phyloP scores from a whole-genome alignment of 331 rosid genomes.

The Pyrus hybrid region DNA sequence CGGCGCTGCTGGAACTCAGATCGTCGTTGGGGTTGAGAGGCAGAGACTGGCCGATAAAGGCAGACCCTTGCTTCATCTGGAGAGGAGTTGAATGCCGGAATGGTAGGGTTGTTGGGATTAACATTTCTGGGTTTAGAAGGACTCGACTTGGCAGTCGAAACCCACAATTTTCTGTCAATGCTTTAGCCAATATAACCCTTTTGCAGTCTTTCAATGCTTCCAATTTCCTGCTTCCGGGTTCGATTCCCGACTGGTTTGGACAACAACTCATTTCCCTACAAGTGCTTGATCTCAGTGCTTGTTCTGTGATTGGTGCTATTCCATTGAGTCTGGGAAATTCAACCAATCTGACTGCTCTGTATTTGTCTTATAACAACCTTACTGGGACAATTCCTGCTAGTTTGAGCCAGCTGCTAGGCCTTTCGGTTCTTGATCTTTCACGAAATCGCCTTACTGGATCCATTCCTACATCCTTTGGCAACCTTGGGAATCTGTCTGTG shows the following conservation, averaged over 20 bases:
- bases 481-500: slow-evolving; percentile 50
- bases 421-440: slow-evolving; percentile 70
- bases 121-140: slow-evolving; percentile 75
- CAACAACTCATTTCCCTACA: slow-evolving; percentile 28
- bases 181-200: slow-evolving; percentile 65
- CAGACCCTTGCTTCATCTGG: slow-evolving; percentile 79
- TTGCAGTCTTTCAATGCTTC: slow-evolving; percentile 78
- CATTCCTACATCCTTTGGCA: slow-evolving; percentile 39
- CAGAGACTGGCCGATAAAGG: slow-evolving; percentile 80
- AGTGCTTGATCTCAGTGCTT: slow-evolving; percentile 78
- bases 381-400: slow-evolving; percentile 53
- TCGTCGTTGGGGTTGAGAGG: slow-evolving; percentile 72
- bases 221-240: slow-evolving; percentile 59
- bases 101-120: slow-evolving; percentile 72
- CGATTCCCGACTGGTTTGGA: slow-evolving; percentile 77
- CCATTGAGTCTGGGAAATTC: slow-evolving; percentile 63
- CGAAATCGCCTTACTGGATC: slow-evolving; percentile 46
- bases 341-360: slow-evolving; percentile 49
- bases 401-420: slow-evolving; percentile 47
- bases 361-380: slow-evolving; percentile 60
- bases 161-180: slow-evolving; percentile 65
- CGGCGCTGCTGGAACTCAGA: slow-evolving; percentile 63
- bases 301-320: slow-evolving; percentile 52
- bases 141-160: slow-evolving; percentile 56
- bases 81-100: slow-evolving; percentile 51